Evolutionary conservation across 352 stramenopile genomes (phyloP), one percentile per base, ranked within the genome.

Genomic region (Globisporangium nagaii): DNA sequence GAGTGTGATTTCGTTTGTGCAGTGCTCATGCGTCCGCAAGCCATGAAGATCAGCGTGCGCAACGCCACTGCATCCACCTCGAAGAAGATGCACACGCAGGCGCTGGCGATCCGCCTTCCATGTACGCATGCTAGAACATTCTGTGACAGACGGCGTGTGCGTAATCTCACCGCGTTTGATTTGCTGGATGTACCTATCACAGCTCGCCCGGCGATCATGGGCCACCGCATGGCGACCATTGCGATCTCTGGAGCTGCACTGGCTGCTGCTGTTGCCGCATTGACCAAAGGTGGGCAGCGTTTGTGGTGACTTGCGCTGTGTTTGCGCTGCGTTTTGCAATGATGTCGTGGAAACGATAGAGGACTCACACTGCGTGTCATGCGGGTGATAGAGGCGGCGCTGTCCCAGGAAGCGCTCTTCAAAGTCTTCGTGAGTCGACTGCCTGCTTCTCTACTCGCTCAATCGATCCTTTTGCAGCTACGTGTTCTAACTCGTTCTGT

Each of bases 401-500:
- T 86, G 30, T 88, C 76, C 48, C 60, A 90, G 46, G 57, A 74
- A 43, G 46, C 73, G 8, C 62, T 72, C 13, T 71, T 79, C 39
- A 45, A 75, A 22, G 59, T 66, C 10, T 62, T 68, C 36, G 68
- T 73, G 32, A n/a, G 43, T 56, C 37, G 36, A 7, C 27, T 34
- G 2, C 15, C 22, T 46, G 27, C 19, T 7, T 35, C 8, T 11
- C 4, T 31, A 5, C 43, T 15, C 31, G 2, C 4, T 15, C 28
- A 22, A 48, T 28, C 7, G 4, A 19, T 9, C 17, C 30, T 24
- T 30, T 42, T 19, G 48, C 25, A 25, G 13, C n/a, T n/a, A n/a
- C n/a, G n/a, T n/a, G n/a, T n/a, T 30, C 43, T 36, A 6, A 4
- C 19, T 32, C 7, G 4, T n/a, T 22, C n/a, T 45, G 22, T 58